Evolutionary conservation across 2,329 filamentous ascomycete species (phyloP), one percentile per base, ranked within the genome.

Genomic region (Talaromyces sp.): DNA sequence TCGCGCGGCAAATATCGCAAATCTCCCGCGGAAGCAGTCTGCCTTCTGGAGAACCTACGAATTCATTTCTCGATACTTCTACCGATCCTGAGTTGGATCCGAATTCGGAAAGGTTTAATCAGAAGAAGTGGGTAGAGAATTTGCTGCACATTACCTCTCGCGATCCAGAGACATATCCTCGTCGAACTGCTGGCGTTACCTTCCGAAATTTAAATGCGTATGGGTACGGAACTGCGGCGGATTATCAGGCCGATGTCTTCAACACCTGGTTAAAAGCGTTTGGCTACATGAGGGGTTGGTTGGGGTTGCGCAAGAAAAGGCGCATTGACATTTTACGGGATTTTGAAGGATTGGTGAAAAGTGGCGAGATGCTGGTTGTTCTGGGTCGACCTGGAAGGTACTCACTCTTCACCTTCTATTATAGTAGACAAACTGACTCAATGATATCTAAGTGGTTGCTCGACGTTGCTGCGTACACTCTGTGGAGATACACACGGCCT

Each of bases 391-490:
- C 78, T 17, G 78, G 78, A 58, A 57, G 58, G 58, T 60, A 36
- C 21, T 25, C 11, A 15, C 10, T 13, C 17, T 11, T 19, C 7
- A 1, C 10, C 2, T 3, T 21, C 17, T 19, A 17, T 33, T 10
- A 25, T 37, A 25, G 10, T 39, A 10, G 13, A 22, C 17, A 25
- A 0, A n/a, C 43, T 60, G 39, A 60, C 53, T 3, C 5, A 15
- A 36, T 21, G 1, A 0, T 39, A 52, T 39, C 5, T 22, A 11
- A 69, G 73, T 58, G 74, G 74, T 52, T 95, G 90, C 74, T 89
- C 88, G 13, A 95, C 90, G 1, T 85, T 94, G 63, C 78, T 95
- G 60, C 93, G 94, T 78, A 89, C 89, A 0, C 83, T 94, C 63
- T 82, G 89, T 6, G 89, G 90, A 61, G 89, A 94, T 73, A 89